Percentiles rank a stretch among this genome's conserved stretches.
Evolutionary conservation across 768 basidiomycete genomes (phyloP).

Genomic region (Termitomyces sp.): DNA sequence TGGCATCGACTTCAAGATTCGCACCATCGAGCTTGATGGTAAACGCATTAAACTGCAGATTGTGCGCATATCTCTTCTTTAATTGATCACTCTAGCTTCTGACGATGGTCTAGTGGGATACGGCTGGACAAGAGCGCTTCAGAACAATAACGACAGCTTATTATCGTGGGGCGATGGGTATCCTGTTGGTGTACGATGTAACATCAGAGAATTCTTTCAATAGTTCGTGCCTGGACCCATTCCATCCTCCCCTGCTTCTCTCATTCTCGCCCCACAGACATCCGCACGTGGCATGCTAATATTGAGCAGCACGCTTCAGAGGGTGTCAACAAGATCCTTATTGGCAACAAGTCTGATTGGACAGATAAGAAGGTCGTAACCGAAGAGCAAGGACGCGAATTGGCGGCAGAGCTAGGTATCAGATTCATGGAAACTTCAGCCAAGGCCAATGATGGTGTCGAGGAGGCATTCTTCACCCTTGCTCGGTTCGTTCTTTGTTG

Average conservation of each 20-base stretch:
- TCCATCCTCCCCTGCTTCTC: neutral
- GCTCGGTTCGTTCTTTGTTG: slow-evolving; percentile 61
- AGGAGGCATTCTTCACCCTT: slow-evolving; percentile 97
- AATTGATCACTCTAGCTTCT: neutral
- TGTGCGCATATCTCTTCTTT: slow-evolving; percentile 40
- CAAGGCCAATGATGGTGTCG: slow-evolving; percentile 95
- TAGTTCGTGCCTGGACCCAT: slow-evolving; percentile 50
- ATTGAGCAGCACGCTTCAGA: slow-evolving; percentile 99
- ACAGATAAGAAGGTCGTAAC: slow-evolving; percentile 91
- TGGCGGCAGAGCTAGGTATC: slow-evolving; percentile 92
- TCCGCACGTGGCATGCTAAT: slow-evolving; percentile 96
- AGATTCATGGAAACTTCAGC: slow-evolving; percentile 98
- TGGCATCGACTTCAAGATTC: slow-evolving; percentile 99
- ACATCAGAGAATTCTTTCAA: slow-evolving; percentile 94
- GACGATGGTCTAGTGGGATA: slow-evolving; percentile 76
- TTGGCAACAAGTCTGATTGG: slow-evolving; percentile 99
- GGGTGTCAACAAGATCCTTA: slow-evolving; percentile 98
- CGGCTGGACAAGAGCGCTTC: slow-evolving; percentile 98
- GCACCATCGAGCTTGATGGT: slow-evolving; percentile 96
- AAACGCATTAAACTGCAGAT: slow-evolving; percentile 99
- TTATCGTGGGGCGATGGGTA: slow-evolving; percentile 99
- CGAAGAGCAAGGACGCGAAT: slow-evolving; percentile 85
- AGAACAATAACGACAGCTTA: slow-evolving; percentile 98
- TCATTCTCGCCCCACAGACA: slow-evolving; percentile 49
- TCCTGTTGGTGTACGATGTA: slow-evolving; percentile 97